Evolutionary conservation across 2,329 filamentous ascomycete species (phyloP).

Genomic region (Fusarium sp.): DNA sequence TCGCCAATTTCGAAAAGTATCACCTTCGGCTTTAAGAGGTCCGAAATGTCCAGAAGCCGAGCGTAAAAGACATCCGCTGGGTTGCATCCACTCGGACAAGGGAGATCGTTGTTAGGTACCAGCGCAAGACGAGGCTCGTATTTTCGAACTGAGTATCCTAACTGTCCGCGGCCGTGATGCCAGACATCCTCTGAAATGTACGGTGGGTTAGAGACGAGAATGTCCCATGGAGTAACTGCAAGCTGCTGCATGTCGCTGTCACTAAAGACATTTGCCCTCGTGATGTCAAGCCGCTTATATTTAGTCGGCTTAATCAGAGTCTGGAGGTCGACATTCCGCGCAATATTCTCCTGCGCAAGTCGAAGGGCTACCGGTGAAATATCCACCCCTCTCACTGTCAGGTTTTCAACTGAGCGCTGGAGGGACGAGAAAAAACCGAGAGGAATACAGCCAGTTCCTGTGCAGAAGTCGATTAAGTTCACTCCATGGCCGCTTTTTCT

Average conservation of each 20-base stretch:
- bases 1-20: conserved; percentile 80
- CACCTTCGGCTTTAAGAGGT: conserved; percentile 62
- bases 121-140: conserved; percentile 86
- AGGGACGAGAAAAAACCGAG: conserved; percentile 78
- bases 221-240: conserved; percentile 59
- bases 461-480: conserved; percentile 85
- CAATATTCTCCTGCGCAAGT: conserved; percentile 75
- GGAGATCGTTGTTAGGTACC: conserved; percentile 63
- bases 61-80: conserved; percentile 75
- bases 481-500: conserved; percentile 53
- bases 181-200: conserved; percentile 77
- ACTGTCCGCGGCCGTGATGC: conserved; percentile 54
- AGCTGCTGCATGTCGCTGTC: conserved; percentile 53
- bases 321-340: conserved; percentile 58
- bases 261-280: conserved; percentile 63
- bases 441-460: conserved; percentile 90
- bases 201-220: conserved; percentile 90
- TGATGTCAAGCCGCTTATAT: conserved; percentile 58
- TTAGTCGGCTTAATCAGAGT: conserved; percentile 34
- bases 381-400: conserved; percentile 78
- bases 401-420: conserved; percentile 51
- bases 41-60: conserved; percentile 69
- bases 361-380: conserved; percentile 73
- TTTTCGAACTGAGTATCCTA: conserved; percentile 80
- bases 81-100: conserved; percentile 50